Base-by-base conservation (phyloP, 2,329 filamentous ascomycete genomes). In the Coniosporium tulheliwenetii region DNA sequence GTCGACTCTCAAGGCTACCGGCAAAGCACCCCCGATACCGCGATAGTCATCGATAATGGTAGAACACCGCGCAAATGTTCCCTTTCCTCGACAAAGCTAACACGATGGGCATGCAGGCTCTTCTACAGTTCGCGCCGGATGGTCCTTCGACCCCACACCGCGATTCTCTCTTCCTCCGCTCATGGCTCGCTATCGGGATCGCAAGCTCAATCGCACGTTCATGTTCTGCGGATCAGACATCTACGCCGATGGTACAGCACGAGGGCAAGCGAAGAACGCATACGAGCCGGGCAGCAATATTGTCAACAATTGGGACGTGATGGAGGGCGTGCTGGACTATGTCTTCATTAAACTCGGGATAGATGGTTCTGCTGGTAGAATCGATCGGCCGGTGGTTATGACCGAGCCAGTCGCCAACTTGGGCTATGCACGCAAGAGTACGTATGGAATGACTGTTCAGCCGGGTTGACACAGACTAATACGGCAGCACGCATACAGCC, bases 11-110 rank as follows among this genome's bases (percentile, higher is more conserved):
- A 89, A 52, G 84, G 82, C 38, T 86, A 81, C 54, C 70, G 75
- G 52, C 70, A 73, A 49, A 87, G 84, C 44, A 70, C 53, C 33
- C 47, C 52, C 36, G 57, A 63, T 41, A 82, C 79, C 39, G 85
- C 86, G 39, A 95, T 98, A 54, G 84, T 98, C 46, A 96, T 98
- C 56, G 91, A 98, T 66, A 95, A 95, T 81, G 91, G 87, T 93
- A 65, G 45, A 62, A 31, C 37, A 30, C 15, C n/a, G 36, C 12
- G 36, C 36, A 15, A 8, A 12, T 37, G 5, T 8, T 37, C 12
- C 13, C 8, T 5, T 37, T 10, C 13, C n/a, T 7, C 36, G 13
- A 37, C 15, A 26, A 2, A 12, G 36, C 16, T 15, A 15, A 37
- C 16, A 15, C 36, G 12, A 13, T 37, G 36, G n/a, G 16, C 4